Evolutionary conservation across 2,329 filamentous ascomycete species (phyloP), one percentile per base, ranked within the genome.

Genomic region (Biscogniauxia marginata): DNA sequence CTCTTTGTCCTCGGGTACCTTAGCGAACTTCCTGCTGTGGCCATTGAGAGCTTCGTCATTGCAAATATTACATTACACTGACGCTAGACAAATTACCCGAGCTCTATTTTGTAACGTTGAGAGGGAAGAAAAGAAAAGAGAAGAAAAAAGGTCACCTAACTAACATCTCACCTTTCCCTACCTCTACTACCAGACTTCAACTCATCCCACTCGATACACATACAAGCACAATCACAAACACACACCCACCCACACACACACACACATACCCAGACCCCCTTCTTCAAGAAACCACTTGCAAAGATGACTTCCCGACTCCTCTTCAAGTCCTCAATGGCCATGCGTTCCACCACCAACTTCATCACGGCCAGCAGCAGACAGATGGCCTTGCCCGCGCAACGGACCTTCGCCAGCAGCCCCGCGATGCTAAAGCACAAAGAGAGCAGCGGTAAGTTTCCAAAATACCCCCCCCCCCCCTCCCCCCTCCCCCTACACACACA

Each of bases 231-330:
- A n/a, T n/a, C n/a, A n/a, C 25, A 30, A 39, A 39, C 30, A 39
- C 13, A 39, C 30, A n/a, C n/a, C n/a, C n/a, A n/a, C n/a, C n/a
- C 5, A 39, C 30, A 39, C 30, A 3, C 30, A 39, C 4, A 34
- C 30, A 8, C 30, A n/a, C 6, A 39, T 9, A 46, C 23, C 43
- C 47, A 46, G n/a, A 44, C 34, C 52, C 23, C 43, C 46, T 16
- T n/a, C n/a, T n/a, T n/a, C n/a, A n/a, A n/a, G n/a, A 39, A 39
- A 39, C 9, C 13, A 39, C 30, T 9, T 39, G n/a, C 30, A 16
- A 46, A 50, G 60, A 74, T 74, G 72, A 65, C 70, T 18, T 69
- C 68, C 45, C 63, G 70, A 56, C 64, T 68, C 52, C 59, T 67
- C 50, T 57, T 65, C 51, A 57, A 62, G 53, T 56, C 66, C 7